phyloP scores from a whole-genome alignment of 352 stramenopile genomes.

The Vaucheria bursata region DNA sequence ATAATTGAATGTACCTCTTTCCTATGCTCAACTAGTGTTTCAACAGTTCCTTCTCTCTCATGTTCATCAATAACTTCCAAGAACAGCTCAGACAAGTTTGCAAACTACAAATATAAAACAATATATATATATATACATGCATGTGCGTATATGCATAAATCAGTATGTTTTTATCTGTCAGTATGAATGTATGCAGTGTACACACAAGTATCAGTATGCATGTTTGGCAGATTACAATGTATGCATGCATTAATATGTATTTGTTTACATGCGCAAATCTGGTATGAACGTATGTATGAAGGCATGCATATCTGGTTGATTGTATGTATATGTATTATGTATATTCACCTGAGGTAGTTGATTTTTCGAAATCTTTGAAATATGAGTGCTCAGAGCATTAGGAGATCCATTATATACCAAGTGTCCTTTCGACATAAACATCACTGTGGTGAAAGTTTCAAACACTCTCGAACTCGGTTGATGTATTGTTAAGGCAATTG shows the following conservation, averaged over 20 bases:
- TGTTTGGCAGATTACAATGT: too few relatives aligned
- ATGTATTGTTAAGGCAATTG: slow-evolving; percentile 61
- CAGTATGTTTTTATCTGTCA: too few relatives aligned
- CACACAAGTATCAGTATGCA: too few relatives aligned
- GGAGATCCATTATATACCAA: slow-evolving; percentile 55
- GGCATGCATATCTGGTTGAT: too few relatives aligned
- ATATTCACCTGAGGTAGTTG: slow-evolving; percentile 1
- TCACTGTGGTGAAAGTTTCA: slow-evolving; percentile 56
- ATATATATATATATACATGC: neutral
- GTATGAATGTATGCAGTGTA: too few relatives aligned
- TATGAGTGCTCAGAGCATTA: neutral
- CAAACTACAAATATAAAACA: slow-evolving; percentile 10
- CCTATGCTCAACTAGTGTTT: slow-evolving; percentile 4
- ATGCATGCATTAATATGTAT: too few relatives aligned
- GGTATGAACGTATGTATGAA: too few relatives aligned
- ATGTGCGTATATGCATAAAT: neutral
- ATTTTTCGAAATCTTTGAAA: neutral
- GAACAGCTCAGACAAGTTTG: slow-evolving; percentile 44
- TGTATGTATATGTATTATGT: too few relatives aligned
- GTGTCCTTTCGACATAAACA: slow-evolving; percentile 54
- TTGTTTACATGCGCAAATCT: too few relatives aligned
- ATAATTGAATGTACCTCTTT: neutral
- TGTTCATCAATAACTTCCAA: slow-evolving; percentile 43
- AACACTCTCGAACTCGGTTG: slow-evolving; percentile 60
- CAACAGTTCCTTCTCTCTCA: slow-evolving; percentile 18